Percentiles rank a stretch among this genome's conserved stretches.
Conservation (phyloP, 129 eudicot species). For the Flaveria ramosissima region DNA sequence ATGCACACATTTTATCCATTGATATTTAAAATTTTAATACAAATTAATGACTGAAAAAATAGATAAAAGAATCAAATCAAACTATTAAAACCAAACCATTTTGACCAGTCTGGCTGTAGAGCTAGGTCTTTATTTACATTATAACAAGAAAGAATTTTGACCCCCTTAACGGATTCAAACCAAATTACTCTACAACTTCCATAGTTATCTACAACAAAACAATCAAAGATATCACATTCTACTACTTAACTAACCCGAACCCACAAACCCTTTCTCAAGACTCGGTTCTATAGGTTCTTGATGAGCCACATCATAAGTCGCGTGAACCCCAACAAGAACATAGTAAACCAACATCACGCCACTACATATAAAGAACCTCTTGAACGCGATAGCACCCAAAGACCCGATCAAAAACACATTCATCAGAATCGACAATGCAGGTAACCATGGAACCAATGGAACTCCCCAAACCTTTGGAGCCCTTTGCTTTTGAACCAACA, state of each 20-base stretch:
- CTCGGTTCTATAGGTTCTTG: slow-evolving; percentile 24
- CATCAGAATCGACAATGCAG: slow-evolving; percentile 62
- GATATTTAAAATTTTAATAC: too few species aligned
- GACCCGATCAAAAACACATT: slow-evolving; percentile 78
- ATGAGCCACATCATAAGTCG: slow-evolving; percentile 86
- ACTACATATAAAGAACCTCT: slow-evolving; percentile 75
- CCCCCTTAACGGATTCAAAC: neutral
- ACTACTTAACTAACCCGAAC: neutral
- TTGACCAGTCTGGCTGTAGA: too few species aligned
- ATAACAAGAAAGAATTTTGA: neutral
- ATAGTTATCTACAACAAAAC: slow-evolving; percentile 1
- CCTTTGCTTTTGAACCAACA: slow-evolving; percentile 50
- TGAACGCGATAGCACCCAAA: slow-evolving; percentile 54
- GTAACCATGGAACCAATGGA: slow-evolving; percentile 84
- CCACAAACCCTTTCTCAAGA: slow-evolving; percentile 43
- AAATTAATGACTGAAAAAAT: too few species aligned
- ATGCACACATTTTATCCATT: too few species aligned
- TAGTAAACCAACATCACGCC: slow-evolving; percentile 77
- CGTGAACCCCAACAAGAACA: slow-evolving; percentile 72
- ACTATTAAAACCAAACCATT: too few species aligned
- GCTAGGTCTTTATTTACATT: neutral
- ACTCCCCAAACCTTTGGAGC: slow-evolving; percentile 85
- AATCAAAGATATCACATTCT: neutral
- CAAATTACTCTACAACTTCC: too few species aligned
- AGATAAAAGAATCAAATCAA: too few species aligned